Evolutionary conservation across 192 early-diverging fungal genomes (phyloP).

Genomic region (Backusella mclennaniae): DNA sequence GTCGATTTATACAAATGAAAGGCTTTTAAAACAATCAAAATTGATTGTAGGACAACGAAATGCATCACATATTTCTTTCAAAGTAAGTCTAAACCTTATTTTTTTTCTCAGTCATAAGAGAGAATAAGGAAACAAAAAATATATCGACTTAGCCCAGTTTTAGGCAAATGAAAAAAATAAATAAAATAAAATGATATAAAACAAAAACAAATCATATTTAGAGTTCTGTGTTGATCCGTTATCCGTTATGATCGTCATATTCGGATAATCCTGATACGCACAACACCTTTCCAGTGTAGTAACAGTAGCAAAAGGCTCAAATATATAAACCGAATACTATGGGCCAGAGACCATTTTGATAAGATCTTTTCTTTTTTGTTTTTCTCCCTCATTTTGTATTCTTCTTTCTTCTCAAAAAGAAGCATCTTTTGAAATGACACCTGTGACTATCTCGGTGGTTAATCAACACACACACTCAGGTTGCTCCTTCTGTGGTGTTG

Average conservation of each 20-base stretch:
- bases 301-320: background rate
- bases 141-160: background rate
- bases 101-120: background rate
- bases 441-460: background rate
- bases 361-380: slow-evolving; percentile 3
- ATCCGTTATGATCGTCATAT: background rate
- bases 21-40: slow-evolving; percentile 1
- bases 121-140: background rate
- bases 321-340: slow-evolving; percentile 3
- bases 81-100: background rate
- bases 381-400: background rate
- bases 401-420: background rate
- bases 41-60: background rate
- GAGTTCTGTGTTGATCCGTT: background rate
- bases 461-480: background rate
- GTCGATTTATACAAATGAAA: background rate
- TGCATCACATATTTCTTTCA: background rate
- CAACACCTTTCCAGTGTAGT: background rate
- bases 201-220: background rate
- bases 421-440: background rate
- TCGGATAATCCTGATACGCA: background rate
- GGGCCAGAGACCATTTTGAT: slow-evolving; percentile 10
- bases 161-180: background rate
- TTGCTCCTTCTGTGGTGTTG: slow-evolving; percentile 26
- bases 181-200: background rate